These are phyloP conservation scores for Talaromyces nanjingensis DNA, from an alignment of 495 filamentous ascomycete species.

Conservation along the genomic window DNA sequence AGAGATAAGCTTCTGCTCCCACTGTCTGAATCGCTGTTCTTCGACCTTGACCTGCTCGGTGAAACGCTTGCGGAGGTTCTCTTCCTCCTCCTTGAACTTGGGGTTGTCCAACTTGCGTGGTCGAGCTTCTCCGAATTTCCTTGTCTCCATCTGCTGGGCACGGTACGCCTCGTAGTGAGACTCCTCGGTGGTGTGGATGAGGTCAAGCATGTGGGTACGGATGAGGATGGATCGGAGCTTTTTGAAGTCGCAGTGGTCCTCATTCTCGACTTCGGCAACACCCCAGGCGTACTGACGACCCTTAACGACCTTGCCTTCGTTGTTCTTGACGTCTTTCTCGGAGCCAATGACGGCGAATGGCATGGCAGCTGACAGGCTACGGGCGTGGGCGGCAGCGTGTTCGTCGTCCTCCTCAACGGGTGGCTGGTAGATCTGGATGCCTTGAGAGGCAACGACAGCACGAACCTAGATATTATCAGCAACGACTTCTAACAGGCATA, in stretches of 20 bases:
- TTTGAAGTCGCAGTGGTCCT: constrained; percentile 99
- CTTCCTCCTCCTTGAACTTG: constrained; percentile 99
- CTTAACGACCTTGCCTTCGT: constrained; percentile 92
- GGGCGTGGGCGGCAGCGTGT: constrained; percentile 85
- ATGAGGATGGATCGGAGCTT: constrained; percentile 98
- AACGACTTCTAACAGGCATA: neutral
- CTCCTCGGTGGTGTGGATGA: constrained; percentile 99
- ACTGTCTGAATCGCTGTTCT: constrained; percentile 96
- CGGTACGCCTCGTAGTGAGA: constrained; percentile 98
- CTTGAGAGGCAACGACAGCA: constrained; percentile 92
- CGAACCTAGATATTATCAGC: constrained; percentile 60
- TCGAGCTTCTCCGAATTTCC: constrained; percentile 96
- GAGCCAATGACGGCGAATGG: constrained; percentile 98
- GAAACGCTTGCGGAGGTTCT: constrained; percentile 95
- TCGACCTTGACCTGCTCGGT: constrained; percentile 99
- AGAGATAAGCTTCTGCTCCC: constrained; percentile 99
- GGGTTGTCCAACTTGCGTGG: constrained; percentile 98
- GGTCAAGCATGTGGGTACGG: constrained; percentile 99
- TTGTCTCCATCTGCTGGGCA: constrained; percentile 98
- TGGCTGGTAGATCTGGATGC: constrained; percentile 98
- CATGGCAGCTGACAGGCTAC: constrained; percentile 92
- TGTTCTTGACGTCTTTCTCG: constrained; percentile 97
- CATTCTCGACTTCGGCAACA: constrained; percentile 98
- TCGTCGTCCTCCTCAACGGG: constrained; percentile 98
- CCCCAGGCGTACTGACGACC: constrained; percentile 99